Base-by-base conservation (phyloP, 495 filamentous ascomycete genomes). In the Tuber calosporum region DNA sequence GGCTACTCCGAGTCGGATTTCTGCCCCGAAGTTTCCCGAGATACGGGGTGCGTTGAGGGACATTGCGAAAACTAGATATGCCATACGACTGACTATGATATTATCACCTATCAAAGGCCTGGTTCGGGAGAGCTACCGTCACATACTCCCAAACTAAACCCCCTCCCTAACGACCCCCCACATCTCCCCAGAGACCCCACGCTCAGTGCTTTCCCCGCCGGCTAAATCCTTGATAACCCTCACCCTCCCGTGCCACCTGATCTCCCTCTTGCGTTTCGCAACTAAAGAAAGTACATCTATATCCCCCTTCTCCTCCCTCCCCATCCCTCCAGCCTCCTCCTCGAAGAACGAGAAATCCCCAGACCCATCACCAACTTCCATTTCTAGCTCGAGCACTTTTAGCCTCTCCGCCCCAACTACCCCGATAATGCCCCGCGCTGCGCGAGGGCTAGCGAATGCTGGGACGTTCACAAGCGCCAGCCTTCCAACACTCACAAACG, bases 281-380 rank as follows among this genome's bases (percentile, higher is more conserved):
- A 81, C 41, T 30, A 22, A 45, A 42, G 48, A 72, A 1, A 79
- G 15, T 11, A 71, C 73, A 36, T 71, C 34, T 9, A 70, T 72
- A 72, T 72, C 66, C 34, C 45, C 68, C 43, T 75, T 73, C 22
- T 69, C 71, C 58, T 72, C 38, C 40, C 48, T 6, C 67, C 68
- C 41, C 72, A 71, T 13, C 69, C 77, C 77, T 11, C 17, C 45
- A 1, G 48, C 67, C 20, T 77, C 72, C 19, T 69, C 78, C 19
- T 71, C 73, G 45, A 81, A 81, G 66, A 81, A 81, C 30, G 74
- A 81, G 26, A 81, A 81, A 68, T 78, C 79, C 30, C 26, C 70
- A 38, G 22, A 34, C 72, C 69, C 20, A 45, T 76, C 72, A 17
- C 41, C n/a, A 22, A 30, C 73, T 15, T 74, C 77, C 79, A 80